A percentile compares a stretch with the other conserved stretches of the same genome.
Conservation (phyloP, 805 yeast species). For the Candida dajiaensis region DNA sequence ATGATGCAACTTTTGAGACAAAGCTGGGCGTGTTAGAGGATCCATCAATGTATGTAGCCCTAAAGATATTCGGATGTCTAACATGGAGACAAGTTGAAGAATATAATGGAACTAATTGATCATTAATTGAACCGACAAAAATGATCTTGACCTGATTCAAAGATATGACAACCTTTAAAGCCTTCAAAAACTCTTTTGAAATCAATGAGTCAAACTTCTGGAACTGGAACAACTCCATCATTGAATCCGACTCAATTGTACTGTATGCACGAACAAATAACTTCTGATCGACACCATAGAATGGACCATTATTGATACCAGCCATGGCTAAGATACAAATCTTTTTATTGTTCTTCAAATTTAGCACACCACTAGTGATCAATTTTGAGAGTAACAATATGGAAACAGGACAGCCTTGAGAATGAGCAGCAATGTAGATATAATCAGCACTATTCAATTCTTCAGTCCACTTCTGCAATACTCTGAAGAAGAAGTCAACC, state of each 20-base stretch:
- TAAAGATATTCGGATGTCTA: conserved; percentile 81
- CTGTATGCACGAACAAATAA: conserved; percentile 83
- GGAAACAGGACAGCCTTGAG: conserved; percentile 94
- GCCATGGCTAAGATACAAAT: conserved; percentile 90
- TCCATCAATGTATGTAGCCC: conserved; percentile 87
- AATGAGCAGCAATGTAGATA: conserved; percentile 88
- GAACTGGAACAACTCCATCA: conserved; percentile 82
- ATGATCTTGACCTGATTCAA: conserved; percentile 69
- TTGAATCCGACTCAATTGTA: conserved; percentile 81
- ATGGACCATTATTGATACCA: conserved; percentile 91
- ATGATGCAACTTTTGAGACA: conserved; percentile 63
- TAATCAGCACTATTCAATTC: conserved; percentile 64
- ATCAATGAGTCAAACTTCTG: conserved; percentile 71
- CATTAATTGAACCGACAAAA: conserved; percentile 86
- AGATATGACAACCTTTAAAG: conserved; percentile 53
- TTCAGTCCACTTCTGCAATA: conserved; percentile 59
- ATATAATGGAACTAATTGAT: conserved; percentile 89
- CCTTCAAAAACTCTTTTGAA: conserved; percentile 62
- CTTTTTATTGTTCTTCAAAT: conserved; percentile 25
- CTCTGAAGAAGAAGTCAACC: conserved; percentile 71
- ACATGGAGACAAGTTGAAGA: conserved; percentile 80
- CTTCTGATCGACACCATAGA: conserved; percentile 82
- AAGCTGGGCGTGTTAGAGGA: conserved; percentile 75
- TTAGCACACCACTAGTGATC: conserved; percentile 50
- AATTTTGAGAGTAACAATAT: conserved; percentile 70